Evolutionary conservation across 768 basidiomycete species (phyloP), one percentile per base, ranked within the genome.

Genomic region (Russula virescens): DNA sequence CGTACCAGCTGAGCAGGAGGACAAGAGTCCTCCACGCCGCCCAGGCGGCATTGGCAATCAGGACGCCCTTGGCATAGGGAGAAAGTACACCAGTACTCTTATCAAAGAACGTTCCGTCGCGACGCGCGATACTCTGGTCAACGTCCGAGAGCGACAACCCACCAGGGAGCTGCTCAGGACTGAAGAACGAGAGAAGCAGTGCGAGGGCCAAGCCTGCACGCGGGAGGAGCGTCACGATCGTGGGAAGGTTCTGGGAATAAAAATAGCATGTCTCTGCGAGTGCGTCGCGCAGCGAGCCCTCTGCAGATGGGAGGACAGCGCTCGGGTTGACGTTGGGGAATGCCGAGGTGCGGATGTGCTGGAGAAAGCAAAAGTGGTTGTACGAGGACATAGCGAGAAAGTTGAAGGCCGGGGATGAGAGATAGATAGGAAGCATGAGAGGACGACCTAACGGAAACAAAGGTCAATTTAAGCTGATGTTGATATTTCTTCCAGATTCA

Each of bases 201-300:
- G 88, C 86, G 5, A 94, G 74, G 46, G 79, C 80, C 45, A 96
- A 76, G 9, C 84, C 91, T 34, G 91, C 90, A 62, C 94, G 83
- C 28, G 93, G 94, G 21, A 96, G 76, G 47, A 94, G 81, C n/a
- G 92, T 80, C 10, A 84, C 81, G 46, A 94, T 84, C 0, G 89
- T 91, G 6, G 93, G 88, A 40, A 88, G 72, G 70, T 94, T 92
- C 76, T 95, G 94, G 1, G 92, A 85, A 67, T 90, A 89, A 69
- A 84, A 84, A 78, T 85, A 90, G 71, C 82, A 90, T 16, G 87
- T 87, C 75, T 96, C 93, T n/a, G 93, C 88, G 48, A 94, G 75
- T 60, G 80, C 81, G 64, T 85, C 81, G 50, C 77, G 77, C 61
- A 79, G 62, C 54, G 62, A 69, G 43, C 67, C 63, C 53, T 68